Evolutionary conservation across 1,284 basidiomycete genomes (phyloP), one percentile per base, ranked within the genome.

Genomic region (Ustilago shanxiensis): DNA sequence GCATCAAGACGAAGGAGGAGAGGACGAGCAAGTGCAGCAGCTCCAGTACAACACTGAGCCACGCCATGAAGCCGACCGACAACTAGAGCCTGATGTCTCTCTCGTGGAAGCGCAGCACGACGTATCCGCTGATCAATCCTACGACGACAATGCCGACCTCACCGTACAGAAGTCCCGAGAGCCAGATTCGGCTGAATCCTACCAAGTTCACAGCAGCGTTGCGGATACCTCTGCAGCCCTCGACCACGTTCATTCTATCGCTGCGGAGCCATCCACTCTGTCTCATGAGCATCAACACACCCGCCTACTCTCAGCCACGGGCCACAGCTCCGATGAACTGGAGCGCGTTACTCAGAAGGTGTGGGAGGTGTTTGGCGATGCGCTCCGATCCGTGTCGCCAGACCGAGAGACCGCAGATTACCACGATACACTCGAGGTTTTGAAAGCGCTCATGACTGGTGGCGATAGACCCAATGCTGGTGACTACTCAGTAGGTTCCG

Each of bases 311-410:
- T 61, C 60, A 7, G 65, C 63, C 1, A 47, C 52, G 3, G 77
- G 71, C 11, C 60, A 72, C 4, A 50, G 79, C 26, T 79, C 75
- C 8, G 65, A 72, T 10, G 82, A 82, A 65, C 67, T 85, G 44
- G 83, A 85, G 45, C 66, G 77, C 10, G 73, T 80, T 28, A 74
- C 79, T 3, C 54, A 61, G 9, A 77, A 79, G 33, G 77, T 84
- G 10, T 84, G 81, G 82, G 53, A 72, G 4, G 60, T 66, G 11
- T 82, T 85, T 69, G 81, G 81, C 39, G 83, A 85, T 29, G 61
- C 58, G 1, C 72, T 85, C 9, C 77, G 84, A 31, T 75, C 76
- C 50, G 79, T 78, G 2, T 60, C 69, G 4, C 75, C 80, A 1
- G 70, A 77, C 18, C 65, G 62, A n/a, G 79, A 77, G 44, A 20